Base-by-base conservation (phyloP, 2,329 filamentous ascomycete genomes). In the Colletotrichum sojae region DNA sequence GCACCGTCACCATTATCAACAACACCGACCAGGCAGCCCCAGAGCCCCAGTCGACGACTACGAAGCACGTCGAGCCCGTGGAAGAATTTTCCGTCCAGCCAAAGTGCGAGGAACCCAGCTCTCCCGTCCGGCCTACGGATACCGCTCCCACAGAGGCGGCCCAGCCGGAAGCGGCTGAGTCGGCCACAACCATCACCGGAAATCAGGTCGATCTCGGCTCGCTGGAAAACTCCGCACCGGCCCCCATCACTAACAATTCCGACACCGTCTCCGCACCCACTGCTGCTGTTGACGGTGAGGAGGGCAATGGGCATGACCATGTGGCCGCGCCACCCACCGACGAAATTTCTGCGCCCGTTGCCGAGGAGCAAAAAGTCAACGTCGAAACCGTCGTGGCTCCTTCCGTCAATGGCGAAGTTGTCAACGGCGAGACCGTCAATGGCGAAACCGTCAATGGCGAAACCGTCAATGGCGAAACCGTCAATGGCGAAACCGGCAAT, bases 1-100 rank as follows among this genome's bases (percentile, higher is more conserved):
- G 64, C 15, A 63, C 71, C 10, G 51, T 68, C 27, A 60, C 67
- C 39, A 71, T 71, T 40, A 69, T 71, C 52, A 68, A 59, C 25
- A 25, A 48, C 36, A 13, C 43, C 61, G 20, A 18, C 39, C 36
- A 3, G 12, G 18, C 55, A 20, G 49, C 49, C 51, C 55, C 36
- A 55, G 49, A 69, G n/a, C 18, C 31, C 12, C 48, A 43, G 43
- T 15, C 49, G 18, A 54, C 25, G 18, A 15, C 46, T 31, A 39
- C 45, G 8, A 55, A 22, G 13, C 49, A 51, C 59, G 8, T 43
- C 18, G 43, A 52, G 9, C 45, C 57, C 15, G 22, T 22, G 6
- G 36, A 69, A 40, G 51, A 69, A 5, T 66, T 66, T 52, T 56
- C 62, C 15, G 25, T 69, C n/a, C 43, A 66, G 43, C 62, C 66